phyloP scores from a whole-genome alignment of 208 protist genomes.

The Leishmania braziliensis region DNA sequence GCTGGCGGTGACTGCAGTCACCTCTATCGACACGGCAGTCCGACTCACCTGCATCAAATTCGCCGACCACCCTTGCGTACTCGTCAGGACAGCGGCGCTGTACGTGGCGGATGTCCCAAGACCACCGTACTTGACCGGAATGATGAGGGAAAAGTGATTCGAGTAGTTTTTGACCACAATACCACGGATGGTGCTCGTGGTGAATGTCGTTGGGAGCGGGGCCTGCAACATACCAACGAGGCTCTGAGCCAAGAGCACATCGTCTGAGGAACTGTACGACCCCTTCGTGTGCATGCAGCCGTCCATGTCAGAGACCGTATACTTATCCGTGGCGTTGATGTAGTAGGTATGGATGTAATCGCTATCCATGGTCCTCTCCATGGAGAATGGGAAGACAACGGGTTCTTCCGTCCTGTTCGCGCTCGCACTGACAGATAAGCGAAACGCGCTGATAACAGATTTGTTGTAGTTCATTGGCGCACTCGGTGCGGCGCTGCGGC shows the following conservation, averaged over 20 bases:
- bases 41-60: slow-evolving; percentile 14
- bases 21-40: slow-evolving; percentile 19
- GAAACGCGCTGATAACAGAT: slow-evolving; percentile 9
- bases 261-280: not conserved
- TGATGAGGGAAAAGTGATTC: not conserved
- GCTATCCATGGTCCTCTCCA: slow-evolving; percentile 12
- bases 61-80: slow-evolving; percentile 4
- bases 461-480: slow-evolving; percentile 3
- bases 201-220: not conserved
- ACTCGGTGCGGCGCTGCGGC: slow-evolving; percentile 13
- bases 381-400: slow-evolving; percentile 19
- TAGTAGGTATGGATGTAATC: slow-evolving; percentile 10
- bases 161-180: slow-evolving; percentile 8
- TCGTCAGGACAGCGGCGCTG: slow-evolving; percentile 3
- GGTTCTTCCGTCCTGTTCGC: not conserved
- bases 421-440: not conserved
- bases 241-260: not conserved
- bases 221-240: not conserved
- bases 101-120: slow-evolving; percentile 5
- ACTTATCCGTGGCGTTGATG: slow-evolving; percentile 2
- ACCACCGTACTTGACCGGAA: slow-evolving; percentile 29
- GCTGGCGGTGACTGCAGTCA: not conserved
- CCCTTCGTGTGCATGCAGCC: slow-evolving; percentile 4
- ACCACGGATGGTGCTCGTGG: not conserved
- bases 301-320: not conserved